Conservation (phyloP, 1,139 yeast genomes). For the Hemisphaericaspora xylofermentans region DNA sequence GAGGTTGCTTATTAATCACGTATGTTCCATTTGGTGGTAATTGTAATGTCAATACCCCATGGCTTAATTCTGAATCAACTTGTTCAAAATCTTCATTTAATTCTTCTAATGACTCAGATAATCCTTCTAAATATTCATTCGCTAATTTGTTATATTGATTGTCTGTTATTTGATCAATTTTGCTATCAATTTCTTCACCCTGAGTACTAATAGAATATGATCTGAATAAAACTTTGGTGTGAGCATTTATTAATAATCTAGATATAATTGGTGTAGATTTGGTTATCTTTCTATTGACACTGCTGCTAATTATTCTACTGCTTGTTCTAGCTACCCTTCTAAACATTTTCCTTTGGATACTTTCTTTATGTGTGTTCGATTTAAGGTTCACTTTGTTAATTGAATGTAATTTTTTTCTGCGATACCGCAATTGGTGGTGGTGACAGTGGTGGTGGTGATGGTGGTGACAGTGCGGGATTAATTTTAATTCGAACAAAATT, state of each 20-base stretch:
- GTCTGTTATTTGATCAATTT: conserved; percentile 45
- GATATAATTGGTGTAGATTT: neutral
- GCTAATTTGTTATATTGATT: conserved; percentile 59
- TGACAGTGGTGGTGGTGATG: too few relatives aligned
- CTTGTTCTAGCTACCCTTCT: conserved; percentile 4
- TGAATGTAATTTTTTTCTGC: neutral
- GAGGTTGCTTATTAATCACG: conserved; percentile 91
- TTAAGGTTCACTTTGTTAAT: neutral
- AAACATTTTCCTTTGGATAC: conserved; percentile 6
- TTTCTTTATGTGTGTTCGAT: neutral
- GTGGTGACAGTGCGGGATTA: too few relatives aligned
- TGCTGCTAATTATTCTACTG: neutral
- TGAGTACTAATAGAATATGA: conserved; percentile 36
- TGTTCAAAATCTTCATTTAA: conserved; percentile 58
- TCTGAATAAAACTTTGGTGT: too few relatives aligned
- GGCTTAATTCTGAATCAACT: conserved; percentile 76
- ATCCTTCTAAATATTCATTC: conserved; percentile 60
- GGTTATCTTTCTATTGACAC: neutral
- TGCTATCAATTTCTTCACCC: conserved; percentile 52
- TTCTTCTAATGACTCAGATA: conserved; percentile 63
- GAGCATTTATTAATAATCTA: neutral
- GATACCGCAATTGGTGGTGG: too few relatives aligned
- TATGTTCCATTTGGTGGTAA: conserved; percentile 74
- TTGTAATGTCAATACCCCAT: conserved; percentile 76
- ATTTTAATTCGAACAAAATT: too few relatives aligned